These are phyloP conservation scores for Komagataella populi DNA, from an alignment of 805 yeast genomes.

Conservation along the genomic window DNA sequence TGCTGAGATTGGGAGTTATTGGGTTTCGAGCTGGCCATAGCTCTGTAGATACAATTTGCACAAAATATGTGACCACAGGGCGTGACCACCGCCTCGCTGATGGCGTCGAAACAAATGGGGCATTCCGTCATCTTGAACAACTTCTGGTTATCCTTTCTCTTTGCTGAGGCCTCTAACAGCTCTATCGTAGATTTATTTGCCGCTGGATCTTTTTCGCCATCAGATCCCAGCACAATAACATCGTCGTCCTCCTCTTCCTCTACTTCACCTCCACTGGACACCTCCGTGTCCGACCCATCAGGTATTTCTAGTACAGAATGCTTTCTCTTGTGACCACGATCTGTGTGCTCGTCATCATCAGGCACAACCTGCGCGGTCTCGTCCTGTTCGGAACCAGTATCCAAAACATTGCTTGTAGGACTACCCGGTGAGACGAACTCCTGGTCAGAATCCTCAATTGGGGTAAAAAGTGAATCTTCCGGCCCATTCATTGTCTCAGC, in stretches of 20 bases:
- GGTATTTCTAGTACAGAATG: not conserved
- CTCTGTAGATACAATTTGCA: constrained; percentile 34
- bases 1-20: constrained; percentile 8
- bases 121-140: constrained; percentile 25
- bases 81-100: constrained; percentile 30
- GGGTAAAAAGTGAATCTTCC: not conserved
- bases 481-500: not conserved
- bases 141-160: constrained; percentile 9
- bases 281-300: constrained; percentile 1
- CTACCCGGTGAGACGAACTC: not conserved
- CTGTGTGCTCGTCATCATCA: not conserved
- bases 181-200: constrained; percentile 21
- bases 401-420: not conserved
- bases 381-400: not conserved
- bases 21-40: constrained; percentile 29
- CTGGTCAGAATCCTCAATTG: not conserved
- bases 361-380: not conserved
- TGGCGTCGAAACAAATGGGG: constrained; percentile 44
- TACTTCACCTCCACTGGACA: constrained; percentile 9
- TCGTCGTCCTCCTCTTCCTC: constrained; percentile 10
- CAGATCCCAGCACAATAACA: constrained; percentile 17
- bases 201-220: constrained; percentile 17
- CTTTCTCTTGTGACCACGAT: not conserved
- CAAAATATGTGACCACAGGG: constrained; percentile 51
- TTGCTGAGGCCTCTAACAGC: constrained; percentile 9